Evolutionary conservation across 106 monocot species (phyloP).

Genomic region (Allium fistulosum): DNA sequence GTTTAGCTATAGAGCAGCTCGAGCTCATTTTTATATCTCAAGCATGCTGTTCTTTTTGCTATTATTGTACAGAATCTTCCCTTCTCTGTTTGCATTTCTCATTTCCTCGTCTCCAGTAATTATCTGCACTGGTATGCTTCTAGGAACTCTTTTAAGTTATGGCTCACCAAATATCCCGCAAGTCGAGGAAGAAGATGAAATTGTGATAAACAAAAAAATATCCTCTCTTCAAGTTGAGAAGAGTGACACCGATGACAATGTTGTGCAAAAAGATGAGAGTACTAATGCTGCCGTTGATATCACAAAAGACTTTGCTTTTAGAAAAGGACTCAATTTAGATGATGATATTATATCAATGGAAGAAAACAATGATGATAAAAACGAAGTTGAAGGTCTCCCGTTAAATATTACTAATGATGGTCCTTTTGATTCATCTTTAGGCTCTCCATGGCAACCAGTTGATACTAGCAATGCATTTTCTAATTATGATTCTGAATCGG

Average conservation of each 20-base stretch:
- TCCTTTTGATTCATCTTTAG: slow-evolving; percentile 21
- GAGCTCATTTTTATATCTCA: slow-evolving; percentile 52
- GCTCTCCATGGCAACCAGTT: slow-evolving; percentile 19
- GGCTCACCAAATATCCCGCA: slow-evolving; percentile 65
- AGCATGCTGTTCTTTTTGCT: slow-evolving; percentile 35
- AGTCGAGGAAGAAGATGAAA: slow-evolving; percentile 43
- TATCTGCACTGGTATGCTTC: slow-evolving; percentile 74
- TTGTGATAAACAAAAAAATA: slow-evolving; percentile 12
- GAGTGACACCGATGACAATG: slow-evolving; percentile 1
- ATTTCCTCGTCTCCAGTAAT: slow-evolving; percentile 75
- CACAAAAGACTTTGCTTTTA: slow-evolving; percentile 1
- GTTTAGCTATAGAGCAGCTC: slow-evolving; percentile 24
- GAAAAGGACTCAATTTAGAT: slow-evolving; percentile 16
- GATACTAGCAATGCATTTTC: slow-evolving; percentile 14
- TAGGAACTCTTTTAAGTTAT: slow-evolving; percentile 76
- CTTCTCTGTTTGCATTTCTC: slow-evolving; percentile 58
- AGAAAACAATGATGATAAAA: slow-evolving; percentile 3
- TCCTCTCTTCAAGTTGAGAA: slow-evolving; percentile 22
- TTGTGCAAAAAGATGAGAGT: slow-evolving; percentile 14
- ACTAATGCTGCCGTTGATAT: slow-evolving; percentile 5
- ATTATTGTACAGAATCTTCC: slow-evolving; percentile 48
- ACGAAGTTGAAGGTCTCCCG: slow-evolving; percentile 19
- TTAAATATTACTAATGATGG: slow-evolving; percentile 4
- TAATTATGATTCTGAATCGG: slow-evolving; percentile 29
- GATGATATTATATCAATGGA: slow-evolving; percentile 4